Evolutionary conservation across 305 asterid species (phyloP).

Genomic region (Withania somnifera): DNA sequence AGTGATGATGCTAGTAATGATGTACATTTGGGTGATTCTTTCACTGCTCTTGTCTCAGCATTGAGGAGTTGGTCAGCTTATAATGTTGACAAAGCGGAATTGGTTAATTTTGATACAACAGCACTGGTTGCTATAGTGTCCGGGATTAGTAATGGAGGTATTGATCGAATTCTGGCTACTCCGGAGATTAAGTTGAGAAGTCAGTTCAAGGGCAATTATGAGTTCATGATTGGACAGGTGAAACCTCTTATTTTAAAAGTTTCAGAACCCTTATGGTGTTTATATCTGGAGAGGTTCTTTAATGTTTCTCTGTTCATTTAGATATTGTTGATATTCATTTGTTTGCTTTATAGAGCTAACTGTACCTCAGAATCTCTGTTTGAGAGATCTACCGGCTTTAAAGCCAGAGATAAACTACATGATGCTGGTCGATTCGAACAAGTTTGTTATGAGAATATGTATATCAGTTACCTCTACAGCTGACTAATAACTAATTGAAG

Average conservation of each 20-base stretch:
- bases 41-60: conserved; percentile 36
- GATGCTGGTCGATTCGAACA: not conserved
- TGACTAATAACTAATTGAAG: not conserved
- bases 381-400: not conserved
- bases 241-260: not conserved
- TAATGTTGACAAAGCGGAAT: conserved; percentile 14
- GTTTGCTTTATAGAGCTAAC: not conserved
- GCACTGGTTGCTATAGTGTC: conserved; percentile 79
- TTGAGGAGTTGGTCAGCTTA: conserved; percentile 31
- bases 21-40: conserved; percentile 31
- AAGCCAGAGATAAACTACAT: not conserved
- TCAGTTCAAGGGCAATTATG: conserved; percentile 66
- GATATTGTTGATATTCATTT: not conserved
- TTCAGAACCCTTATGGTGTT: not conserved
- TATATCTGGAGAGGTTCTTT: not conserved
- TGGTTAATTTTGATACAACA: conserved; percentile 85
- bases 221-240: conserved; percentile 81
- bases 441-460: not conserved
- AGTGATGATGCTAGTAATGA: conserved; percentile 6
- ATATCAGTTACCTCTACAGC: not conserved
- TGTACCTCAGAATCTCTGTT: not conserved
- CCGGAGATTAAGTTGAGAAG: conserved; percentile 58
- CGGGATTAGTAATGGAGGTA: conserved; percentile 70
- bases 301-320: not conserved
- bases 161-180: conserved; percentile 44